Evolutionary conservation across 1,284 basidiomycete species (phyloP).

Genomic region (Cutaneotrichosporon mucoides): DNA sequence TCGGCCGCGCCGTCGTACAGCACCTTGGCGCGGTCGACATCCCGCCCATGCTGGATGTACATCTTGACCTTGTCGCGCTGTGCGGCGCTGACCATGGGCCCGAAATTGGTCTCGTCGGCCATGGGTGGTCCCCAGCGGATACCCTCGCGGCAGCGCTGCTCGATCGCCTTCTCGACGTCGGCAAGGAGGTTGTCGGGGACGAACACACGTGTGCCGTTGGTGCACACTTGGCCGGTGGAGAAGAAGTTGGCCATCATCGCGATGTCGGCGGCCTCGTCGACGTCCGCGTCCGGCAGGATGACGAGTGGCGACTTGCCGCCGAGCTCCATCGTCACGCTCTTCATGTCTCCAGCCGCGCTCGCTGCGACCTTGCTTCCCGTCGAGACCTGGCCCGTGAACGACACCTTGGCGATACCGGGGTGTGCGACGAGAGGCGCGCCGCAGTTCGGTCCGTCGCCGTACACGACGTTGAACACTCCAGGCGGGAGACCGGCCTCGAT

Average conservation of each 20-base stretch:
- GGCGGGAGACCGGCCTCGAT: conserved; percentile 15
- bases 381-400: conserved; percentile 19
- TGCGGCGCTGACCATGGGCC: conserved; percentile 13
- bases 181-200: conserved; percentile 11
- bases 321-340: conserved; percentile 21
- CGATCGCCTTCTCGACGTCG: conserved; percentile 10
- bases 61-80: conserved; percentile 14
- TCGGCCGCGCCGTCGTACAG: conserved; percentile 13
- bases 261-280: conserved; percentile 17
- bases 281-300: conserved; percentile 17
- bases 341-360: conserved; percentile 14
- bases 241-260: conserved; percentile 23
- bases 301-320: conserved; percentile 20
- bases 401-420: conserved; percentile 17
- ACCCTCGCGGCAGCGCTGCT: conserved; percentile 13
- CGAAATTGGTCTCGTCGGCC: conserved; percentile 17
- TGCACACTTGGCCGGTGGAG: conserved; percentile 19
- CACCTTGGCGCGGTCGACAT: conserved; percentile 16
- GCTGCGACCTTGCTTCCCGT: conserved; percentile 15
- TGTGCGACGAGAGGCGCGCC: conserved; percentile 17
- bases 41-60: conserved; percentile 16
- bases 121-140: conserved; percentile 17
- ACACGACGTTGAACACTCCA: conserved; percentile 21
- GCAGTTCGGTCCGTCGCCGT: conserved; percentile 11
- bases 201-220: conserved; percentile 21